Base-by-base conservation (phyloP, 805 yeast species). In the Kodamaea leandrae region DNA sequence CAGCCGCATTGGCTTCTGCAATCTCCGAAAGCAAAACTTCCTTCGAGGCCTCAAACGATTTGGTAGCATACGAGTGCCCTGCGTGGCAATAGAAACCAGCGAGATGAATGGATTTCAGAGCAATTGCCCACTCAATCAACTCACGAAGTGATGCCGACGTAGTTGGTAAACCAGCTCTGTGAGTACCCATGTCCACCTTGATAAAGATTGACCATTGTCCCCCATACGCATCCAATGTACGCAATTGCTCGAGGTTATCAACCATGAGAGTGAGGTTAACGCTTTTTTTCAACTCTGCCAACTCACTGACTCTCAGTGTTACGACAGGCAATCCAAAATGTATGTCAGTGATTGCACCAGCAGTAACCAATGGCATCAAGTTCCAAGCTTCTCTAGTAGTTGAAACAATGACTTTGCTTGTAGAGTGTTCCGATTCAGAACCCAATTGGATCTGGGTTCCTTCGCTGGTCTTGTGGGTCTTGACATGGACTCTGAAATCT, bases 31-130 rank as follows among this genome's bases (percentile, higher is more conserved):
- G 36, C 25, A 86, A 58, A 27, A 60, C 66, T 2, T 52, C 54
- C 39, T 69, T 69, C 0, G 86, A 85, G 21, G 70, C 71, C 1
- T 65, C 65, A 20, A 63, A 55, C 13, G 70, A 59, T 5, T 61
- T 58, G 0, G 83, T 66, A 1, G 64, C 63, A 53, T 86, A 86
- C 0, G 90, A 80, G 54, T 82, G 86, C 2, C 95, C 95, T 1
- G 88, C 86, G 62, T 86, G 93, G 28, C 85, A 80, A 58, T 86
- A 86, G 51, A 85, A 77, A 0, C 95, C 95, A 51, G 66, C 77
- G 12, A 84, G 44, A 7, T 71, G 64, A 10, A 55, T 49, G 2
- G 57, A 53, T 3, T 55, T 48, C 3, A 46, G 37, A 4, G 21
- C 15, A 10, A 71, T 46, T 13, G 58, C 54, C 24, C 58, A 49